Evolutionary conservation across 805 yeast genomes (phyloP), one percentile per base, ranked within the genome.

Genomic region (Lipomyces anomalus): DNA sequence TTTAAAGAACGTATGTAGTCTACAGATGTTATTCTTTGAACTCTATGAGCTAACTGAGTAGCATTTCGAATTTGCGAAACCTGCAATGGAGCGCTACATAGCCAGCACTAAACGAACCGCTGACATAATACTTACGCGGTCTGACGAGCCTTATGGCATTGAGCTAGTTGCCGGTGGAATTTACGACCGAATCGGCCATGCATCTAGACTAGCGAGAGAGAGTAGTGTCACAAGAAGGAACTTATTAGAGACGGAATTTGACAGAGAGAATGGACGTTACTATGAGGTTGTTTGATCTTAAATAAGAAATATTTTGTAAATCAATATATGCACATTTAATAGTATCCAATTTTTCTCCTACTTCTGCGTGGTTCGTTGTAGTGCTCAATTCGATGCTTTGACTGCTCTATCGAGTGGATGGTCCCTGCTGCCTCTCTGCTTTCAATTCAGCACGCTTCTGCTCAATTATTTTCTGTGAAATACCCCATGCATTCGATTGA

Each of bases 81-180:
- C 78, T 6, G 92, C 84, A 57, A 81, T 80, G 79, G 74, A 68
- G 53, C 74, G 78, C 50, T 81, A 72, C 61, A 78, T 85, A 6
- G 50, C 46, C 17, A 60, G 57, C n/a, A 83, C 92, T 1, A 82
- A 80, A 59, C 80, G 78, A 48, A 71, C 67, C 48, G 86, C 94
- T 1, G 95, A 84, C 62, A 79, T 84, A 4, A 74, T 85, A 22
- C 67, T 84, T 57, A 88, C 90, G 1, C 67, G 79, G 29, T 90
- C 88, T 1, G 76, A 81, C 4, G 86, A 81, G 46, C 50, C 65
- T 2, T 67, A 72, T 28, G 85, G 84, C 6, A 70, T 82, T 3
- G 59, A 67, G 7, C 65, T 85, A 47, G 73, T 84, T 11, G 74
- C 81, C 18, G 86, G 80, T 56, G 90, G 88, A 0, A 60, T 84